phyloP scores from a whole-genome alignment of 2,329 filamentous ascomycete genomes.

The Aspergillus sojae region DNA sequence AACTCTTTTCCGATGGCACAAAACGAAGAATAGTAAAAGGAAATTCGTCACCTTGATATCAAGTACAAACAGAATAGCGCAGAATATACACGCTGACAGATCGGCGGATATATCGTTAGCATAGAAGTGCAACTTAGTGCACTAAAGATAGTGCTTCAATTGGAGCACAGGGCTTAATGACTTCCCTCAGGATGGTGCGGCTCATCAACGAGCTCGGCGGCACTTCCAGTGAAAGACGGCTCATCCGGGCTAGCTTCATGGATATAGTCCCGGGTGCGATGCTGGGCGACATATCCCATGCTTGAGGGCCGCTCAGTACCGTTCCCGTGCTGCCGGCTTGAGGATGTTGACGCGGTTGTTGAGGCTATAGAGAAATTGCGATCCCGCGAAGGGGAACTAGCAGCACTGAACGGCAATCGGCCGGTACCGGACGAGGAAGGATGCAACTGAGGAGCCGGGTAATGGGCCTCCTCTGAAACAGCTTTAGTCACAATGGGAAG shows the following conservation, averaged over 20 bases:
- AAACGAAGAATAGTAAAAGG: constrained; percentile 14
- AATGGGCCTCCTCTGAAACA: constrained; percentile 12
- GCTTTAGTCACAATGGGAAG: constrained; percentile 26
- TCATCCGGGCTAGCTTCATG: constrained; percentile 44
- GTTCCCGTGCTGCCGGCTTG: constrained; percentile 34
- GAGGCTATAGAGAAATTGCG: constrained; percentile 42
- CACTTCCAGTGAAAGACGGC: constrained; percentile 43
- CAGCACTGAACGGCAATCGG: constrained; percentile 47
- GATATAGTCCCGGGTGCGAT: constrained; percentile 53
- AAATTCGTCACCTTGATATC: constrained; percentile 25
- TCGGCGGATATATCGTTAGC: constrained; percentile 10
- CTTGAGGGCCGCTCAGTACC: constrained; percentile 48
- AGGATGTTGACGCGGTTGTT: constrained; percentile 39
- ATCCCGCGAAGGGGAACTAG: constrained; percentile 39
- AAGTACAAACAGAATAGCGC: constrained; percentile 15
- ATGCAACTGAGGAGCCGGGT: constrained; percentile 25
- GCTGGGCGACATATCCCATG: constrained; percentile 53
- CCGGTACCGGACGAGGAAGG: constrained; percentile 32
- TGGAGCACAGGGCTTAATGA: constrained; percentile 12
- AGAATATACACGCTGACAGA: constrained; percentile 9
- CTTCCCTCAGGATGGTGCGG: constrained; percentile 20
- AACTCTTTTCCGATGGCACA: constrained; percentile 10
- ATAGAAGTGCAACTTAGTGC: background rate
- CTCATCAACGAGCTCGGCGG: constrained; percentile 49
- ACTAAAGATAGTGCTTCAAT: background rate